Base-by-base conservation (phyloP, 2,329 filamentous ascomycete genomes). In the Coleophoma cylindrospora region DNA sequence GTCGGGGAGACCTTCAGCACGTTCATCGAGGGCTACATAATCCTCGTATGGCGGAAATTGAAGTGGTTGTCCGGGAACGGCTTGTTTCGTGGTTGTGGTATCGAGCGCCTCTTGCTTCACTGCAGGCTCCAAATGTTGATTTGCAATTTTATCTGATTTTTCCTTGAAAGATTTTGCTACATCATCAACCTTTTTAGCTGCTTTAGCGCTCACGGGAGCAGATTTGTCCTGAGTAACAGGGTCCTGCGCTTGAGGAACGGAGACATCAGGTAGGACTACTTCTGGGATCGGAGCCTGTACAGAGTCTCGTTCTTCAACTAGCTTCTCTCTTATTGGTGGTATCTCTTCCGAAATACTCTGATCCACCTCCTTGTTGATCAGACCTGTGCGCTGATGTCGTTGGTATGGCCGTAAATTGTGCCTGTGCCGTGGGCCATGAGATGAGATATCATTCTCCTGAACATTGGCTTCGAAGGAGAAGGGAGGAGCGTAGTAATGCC, bases 1-100 rank as follows among this genome's bases (percentile, higher is more conserved):
- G 41, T 72, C 68, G 3, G 69, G 69, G n/a, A 70, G 48, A 7
- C 51, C 50, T 36, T 68, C 52, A n/a, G 52, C 54, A 21, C 49
- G 51, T 32, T 54, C 54, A n/a, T 38, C 21, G 2, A 54, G 43
- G 4, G 38, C 47, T n/a, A 40, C 32, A 47, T 48, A 55, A 15
- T 53, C 51, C 10, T 40, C 22, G 43, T 56, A 54, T 36, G 40
- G 19, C 12, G 56, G 56, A 43, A 58, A 56, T 17, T 33, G 4
- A 40, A 2, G 10, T 17, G 38, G 38, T 40, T 40, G 15, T 40
- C 38, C 38, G 8, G 38, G 38, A 17, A n/a, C 7, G 4, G 15
- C 21, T 6, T 17, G 8, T 43, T 27, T 32, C 10, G 41, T 17
- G n/a, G 41, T 43, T n/a, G n/a, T 22, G 41, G 22, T 10, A 13